phyloP scores from a whole-genome alignment of 352 stramenopile genomes.

The Phytophthora idaei region DNA sequence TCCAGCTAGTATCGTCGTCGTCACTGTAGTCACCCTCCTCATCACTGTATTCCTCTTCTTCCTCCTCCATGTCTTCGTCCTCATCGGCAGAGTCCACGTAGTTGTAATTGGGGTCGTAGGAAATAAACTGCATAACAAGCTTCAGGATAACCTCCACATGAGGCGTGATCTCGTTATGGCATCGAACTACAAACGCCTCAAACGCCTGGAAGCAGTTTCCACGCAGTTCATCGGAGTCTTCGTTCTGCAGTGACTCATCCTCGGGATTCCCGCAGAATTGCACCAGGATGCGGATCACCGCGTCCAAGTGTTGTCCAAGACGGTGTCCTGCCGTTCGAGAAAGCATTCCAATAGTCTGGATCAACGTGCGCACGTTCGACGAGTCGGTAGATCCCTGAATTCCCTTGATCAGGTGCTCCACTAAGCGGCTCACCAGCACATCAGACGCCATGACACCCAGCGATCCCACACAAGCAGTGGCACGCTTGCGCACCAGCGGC shows the following conservation, averaged over 20 bases:
- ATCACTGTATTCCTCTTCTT: constrained; percentile 84
- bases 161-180: constrained; percentile 95
- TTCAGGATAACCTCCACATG: constrained; percentile 94
- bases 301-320: constrained; percentile 94
- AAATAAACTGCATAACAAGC: constrained; percentile 93
- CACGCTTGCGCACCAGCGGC: constrained; percentile 95
- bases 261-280: constrained; percentile 93
- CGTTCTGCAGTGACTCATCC: constrained; percentile 93
- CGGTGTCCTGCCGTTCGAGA: constrained; percentile 96
- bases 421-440: constrained; percentile 91
- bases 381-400: constrained; percentile 83
- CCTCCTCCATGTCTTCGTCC: constrained; percentile 86
- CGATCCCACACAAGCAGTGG: constrained; percentile 94
- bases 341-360: constrained; percentile 98
- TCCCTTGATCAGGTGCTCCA: constrained; percentile 92
- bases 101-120: constrained; percentile 99
- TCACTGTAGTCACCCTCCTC: constrained; percentile 91
- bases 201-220: constrained; percentile 99
- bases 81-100: constrained; percentile 95
- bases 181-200: constrained; percentile 96
- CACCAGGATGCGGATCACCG: constrained; percentile 96
- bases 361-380: constrained; percentile 91
- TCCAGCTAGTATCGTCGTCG: constrained; percentile 97
- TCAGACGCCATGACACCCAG: constrained; percentile 96
- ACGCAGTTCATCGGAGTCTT: constrained; percentile 94